Percentiles rank a stretch among this genome's conserved stretches.
Evolutionary conservation across 2,329 filamentous ascomycete species (phyloP).

Genomic region (Emydomyces testavorans): DNA sequence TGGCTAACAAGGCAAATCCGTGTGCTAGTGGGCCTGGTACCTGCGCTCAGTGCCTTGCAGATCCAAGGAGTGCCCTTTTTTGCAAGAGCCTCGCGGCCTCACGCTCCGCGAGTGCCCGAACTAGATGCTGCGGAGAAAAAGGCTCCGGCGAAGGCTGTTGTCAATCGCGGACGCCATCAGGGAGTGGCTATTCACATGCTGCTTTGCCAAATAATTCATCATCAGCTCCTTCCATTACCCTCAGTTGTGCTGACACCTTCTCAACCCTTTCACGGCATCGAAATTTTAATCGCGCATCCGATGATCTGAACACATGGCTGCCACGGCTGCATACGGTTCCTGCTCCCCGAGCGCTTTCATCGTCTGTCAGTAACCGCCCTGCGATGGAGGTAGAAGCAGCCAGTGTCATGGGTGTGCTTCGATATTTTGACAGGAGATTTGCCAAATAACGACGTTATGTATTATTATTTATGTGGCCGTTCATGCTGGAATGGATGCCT

Average conservation of each 20-base stretch:
- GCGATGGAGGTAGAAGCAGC: constrained; percentile 71
- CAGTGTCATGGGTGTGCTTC: constrained; percentile 75
- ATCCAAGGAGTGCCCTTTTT: constrained; percentile 71
- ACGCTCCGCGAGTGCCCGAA: constrained; percentile 25
- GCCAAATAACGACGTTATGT: constrained; percentile 21
- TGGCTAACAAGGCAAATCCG: constrained; percentile 27
- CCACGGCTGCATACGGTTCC: constrained; percentile 55
- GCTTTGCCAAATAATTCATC: constrained; percentile 18
- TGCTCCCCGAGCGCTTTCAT: constrained; percentile 27
- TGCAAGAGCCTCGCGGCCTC: constrained; percentile 67
- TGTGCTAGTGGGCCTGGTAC: constrained; percentile 62
- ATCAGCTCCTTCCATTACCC: constrained; percentile 41
- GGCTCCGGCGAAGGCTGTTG: constrained; percentile 53
- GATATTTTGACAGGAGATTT: constrained; percentile 67
- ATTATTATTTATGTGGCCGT: neutral
- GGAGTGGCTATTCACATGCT: constrained; percentile 19
- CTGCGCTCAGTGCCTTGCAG: constrained; percentile 64
- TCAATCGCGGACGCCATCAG: constrained; percentile 27
- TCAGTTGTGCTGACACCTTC: constrained; percentile 67
- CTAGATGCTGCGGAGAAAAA: constrained; percentile 46
- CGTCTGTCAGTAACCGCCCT: constrained; percentile 28
- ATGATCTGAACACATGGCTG: constrained; percentile 65
- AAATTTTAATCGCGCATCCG: constrained; percentile 60
- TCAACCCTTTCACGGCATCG: constrained; percentile 67
- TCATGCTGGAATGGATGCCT: neutral